Percentiles rank a stretch among this genome's conserved stretches.
These are phyloP conservation scores for Yamadazyma insecticola DNA, from an alignment of 805 yeast genomes.

Conservation along the genomic window DNA sequence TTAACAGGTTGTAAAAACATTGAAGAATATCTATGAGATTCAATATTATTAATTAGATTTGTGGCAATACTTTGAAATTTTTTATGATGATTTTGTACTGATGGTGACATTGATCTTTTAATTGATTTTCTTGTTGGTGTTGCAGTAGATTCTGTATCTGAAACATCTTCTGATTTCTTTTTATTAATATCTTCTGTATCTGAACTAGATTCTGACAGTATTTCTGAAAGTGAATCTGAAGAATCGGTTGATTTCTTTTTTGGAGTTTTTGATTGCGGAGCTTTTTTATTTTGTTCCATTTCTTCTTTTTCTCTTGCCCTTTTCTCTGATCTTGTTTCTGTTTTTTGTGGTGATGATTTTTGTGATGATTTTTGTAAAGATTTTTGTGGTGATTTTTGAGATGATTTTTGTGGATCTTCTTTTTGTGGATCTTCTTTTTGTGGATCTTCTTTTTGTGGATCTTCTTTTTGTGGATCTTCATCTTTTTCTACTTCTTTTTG, in stretches of 20 bases:
- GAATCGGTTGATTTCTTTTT: no score
- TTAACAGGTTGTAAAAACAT: constrained; percentile 70
- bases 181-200: not conserved
- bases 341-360: constrained; percentile 13
- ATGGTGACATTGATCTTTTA: constrained; percentile 15
- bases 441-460: constrained; percentile 4
- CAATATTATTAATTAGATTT: constrained; percentile 59
- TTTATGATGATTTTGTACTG: constrained; percentile 31
- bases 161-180: constrained; percentile 14
- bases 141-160: constrained; percentile 3
- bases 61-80: constrained; percentile 58
- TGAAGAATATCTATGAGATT: constrained; percentile 69
- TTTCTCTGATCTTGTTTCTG: no score
- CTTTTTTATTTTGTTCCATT: no score
- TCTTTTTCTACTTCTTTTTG: constrained; percentile 1
- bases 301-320: no score
- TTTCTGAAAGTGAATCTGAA: no score
- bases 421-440: constrained; percentile 3
- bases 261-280: no score
- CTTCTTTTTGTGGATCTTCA: not conserved
- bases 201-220: not conserved
- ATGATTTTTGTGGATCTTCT: constrained; percentile 6
- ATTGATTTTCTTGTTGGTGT: constrained; percentile 10
- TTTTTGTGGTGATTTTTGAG: no score
- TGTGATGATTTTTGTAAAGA: no score